Evolutionary conservation across 305 asterid species (phyloP), one percentile per base, ranked within the genome.

Genomic region (Ajuga reptans): DNA sequence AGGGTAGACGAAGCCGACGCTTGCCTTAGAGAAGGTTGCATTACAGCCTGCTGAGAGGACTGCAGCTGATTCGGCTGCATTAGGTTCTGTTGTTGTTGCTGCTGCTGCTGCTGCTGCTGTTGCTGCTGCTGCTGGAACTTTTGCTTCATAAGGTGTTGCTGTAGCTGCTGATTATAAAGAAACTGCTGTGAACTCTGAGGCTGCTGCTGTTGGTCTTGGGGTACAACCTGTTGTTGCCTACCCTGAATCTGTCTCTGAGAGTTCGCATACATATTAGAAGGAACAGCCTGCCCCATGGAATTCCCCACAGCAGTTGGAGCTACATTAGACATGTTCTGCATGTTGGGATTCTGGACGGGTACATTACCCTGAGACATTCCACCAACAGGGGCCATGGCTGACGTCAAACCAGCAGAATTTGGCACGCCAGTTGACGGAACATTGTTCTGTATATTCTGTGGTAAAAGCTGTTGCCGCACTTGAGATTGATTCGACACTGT

Each of bases 101-200:
- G 87, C 42, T 84, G 94, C n/a, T 74, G 84, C 9, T 82, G 87
- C 49, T 82, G 86, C 36, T 77, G 88, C 65, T 84, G 96, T 45
- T 82, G 77, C 79, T 87, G 96, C 75, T 94, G 95, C 71, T 79
- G 94, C 75, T 80, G 95, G 45, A 88, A 69, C 68, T 90, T 92
- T 71, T 82, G 96, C 81, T 88, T 88, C 76, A 84, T 73, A 69
- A 81, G 63, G 52, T 86, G 96, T 18, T 83, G 91, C 47, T 84
- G 98, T 4, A 84, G 68, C 80, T 89, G 98, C 86, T 86, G 96
- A 69, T 87, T 92, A 82, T 86, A 91, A 33, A 83, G 79, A 86
- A 83, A 84, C 11, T 80, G 89, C 78, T 86, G 95, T 36, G 95
- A 50, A 75, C 74, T 83, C 84, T 88, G 90, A 54, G 93, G 68